Base-by-base conservation (phyloP, 1,139 yeast genomes). In the Pichia sp. region DNA sequence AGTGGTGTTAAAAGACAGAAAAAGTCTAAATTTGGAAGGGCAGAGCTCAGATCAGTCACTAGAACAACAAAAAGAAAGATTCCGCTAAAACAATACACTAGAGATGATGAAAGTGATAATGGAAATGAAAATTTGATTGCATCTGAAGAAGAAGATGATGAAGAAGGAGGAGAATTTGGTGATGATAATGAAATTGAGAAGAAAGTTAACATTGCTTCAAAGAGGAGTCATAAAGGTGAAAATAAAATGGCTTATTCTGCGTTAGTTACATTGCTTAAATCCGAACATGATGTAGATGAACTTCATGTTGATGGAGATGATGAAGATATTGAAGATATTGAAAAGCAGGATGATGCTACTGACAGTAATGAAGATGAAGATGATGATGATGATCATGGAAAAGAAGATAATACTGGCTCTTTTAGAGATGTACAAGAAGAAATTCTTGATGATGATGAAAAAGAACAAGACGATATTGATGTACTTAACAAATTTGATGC, bases 221-320 rank as follows among this genome's bases (percentile, higher is more conserved):
- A 46, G 37, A 49, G 57, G 40, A 61, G 56, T 11, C 64, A 51
- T 57, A 41, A 66, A 64, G 42, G 63, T 64, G 48, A 72, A 73
- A 50, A 54, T 33, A 53, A 51, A 7, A 71, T 74, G 62, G 92
- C 94, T 0, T 87, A 87, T 63, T 76, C 79, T 58, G 95, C 96
- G 0, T 69, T 89, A 47, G 68, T 89, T 61, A 83, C 94, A 0
- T 72, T 87, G 47, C 70, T 88, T 51, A 75, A 75, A 44, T 70
- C 79, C 3, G 87, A 81, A 46, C 78, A 72, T 44, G 62, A 66
- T 30, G 53, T 54, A 40, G 58, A 56, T 45, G n/a, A n/a, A n/a
- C n/a, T n/a, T n/a, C n/a, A n/a, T n/a, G 53, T 54, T 40, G 58
- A 56, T 45, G 63, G 62, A 30, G 64, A 59, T 7, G 66, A 56